phyloP scores from a whole-genome alignment of 345 rosid species.

The Anastatica hierochuntica region DNA sequence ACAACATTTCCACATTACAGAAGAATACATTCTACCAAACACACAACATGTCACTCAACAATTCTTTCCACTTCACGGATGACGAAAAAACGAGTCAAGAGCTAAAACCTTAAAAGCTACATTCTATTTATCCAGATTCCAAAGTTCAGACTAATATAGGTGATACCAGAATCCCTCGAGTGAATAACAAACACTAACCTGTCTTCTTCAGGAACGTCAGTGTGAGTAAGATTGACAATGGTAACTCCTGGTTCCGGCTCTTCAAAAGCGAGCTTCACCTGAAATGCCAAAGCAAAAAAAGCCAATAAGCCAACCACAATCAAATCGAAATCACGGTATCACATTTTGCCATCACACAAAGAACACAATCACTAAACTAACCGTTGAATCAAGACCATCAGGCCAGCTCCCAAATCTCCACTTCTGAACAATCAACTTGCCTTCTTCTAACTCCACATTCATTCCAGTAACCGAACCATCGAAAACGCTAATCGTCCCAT shows the following conservation, averaged over 20 bases:
- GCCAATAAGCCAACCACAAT: slow-evolving; percentile 7
- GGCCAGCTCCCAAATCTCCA: slow-evolving; percentile 99
- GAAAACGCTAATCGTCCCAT: slow-evolving; percentile 68
- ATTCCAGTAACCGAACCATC: slow-evolving; percentile 88
- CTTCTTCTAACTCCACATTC: slow-evolving; percentile 72
- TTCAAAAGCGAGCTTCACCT: slow-evolving; percentile 64
- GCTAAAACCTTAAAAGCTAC: neutral
- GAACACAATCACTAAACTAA: slow-evolving; percentile 20
- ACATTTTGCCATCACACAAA: neutral
- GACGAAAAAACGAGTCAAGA: neutral
- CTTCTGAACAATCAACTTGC: slow-evolving; percentile 79
- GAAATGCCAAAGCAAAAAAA: slow-evolving; percentile 15
- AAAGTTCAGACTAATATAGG: neutral
- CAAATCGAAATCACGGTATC: neutral
- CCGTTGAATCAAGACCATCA: slow-evolving; percentile 78
- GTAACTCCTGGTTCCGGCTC: slow-evolving; percentile 88
- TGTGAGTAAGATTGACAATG: slow-evolving; percentile 56
- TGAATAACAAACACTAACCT: slow-evolving; percentile 63
- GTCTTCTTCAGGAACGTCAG: slow-evolving; percentile 88
- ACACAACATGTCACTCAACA: neutral
- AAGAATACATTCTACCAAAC: neutral
- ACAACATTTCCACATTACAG: neutral
- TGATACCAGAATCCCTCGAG: neutral
- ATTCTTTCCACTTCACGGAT: neutral
- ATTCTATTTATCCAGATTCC: neutral